phyloP scores from a whole-genome alignment of 495 filamentous ascomycete genomes.

The Pyrenula massariospora region DNA sequence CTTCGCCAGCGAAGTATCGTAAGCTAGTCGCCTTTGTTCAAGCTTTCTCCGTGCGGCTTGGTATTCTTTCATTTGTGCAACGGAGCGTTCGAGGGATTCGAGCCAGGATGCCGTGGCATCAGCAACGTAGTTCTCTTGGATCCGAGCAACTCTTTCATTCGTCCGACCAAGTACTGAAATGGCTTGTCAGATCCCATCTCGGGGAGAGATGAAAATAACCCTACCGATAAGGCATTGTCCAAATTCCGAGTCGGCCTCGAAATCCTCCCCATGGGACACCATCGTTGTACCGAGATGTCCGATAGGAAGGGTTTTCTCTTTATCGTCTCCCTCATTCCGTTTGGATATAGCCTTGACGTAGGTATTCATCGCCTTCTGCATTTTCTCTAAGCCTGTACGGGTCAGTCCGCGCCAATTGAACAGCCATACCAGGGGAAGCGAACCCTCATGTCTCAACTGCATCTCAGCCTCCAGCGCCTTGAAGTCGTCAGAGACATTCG shows the following conservation, averaged over 20 bases:
- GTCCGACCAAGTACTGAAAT: constrained; percentile 62
- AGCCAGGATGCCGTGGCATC: constrained; percentile 83
- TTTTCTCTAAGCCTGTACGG: constrained; percentile 72
- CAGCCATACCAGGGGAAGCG: constrained; percentile 5
- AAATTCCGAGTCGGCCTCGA: constrained; percentile 83
- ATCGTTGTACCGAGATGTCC: constrained; percentile 77
- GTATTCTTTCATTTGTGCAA: constrained; percentile 96
- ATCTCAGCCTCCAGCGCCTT: constrained; percentile 89
- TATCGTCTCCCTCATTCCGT: constrained; percentile 70
- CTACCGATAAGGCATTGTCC: constrained; percentile 75
- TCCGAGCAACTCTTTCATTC: constrained; percentile 77
- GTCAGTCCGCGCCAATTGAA: too few species aligned
- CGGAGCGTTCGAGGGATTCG: constrained; percentile 76
- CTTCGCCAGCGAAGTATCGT: constrained; percentile 82
- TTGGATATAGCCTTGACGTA: constrained; percentile 91
- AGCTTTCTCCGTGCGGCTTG: constrained; percentile 93
- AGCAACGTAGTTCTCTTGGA: constrained; percentile 75
- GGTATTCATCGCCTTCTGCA: constrained; percentile 76
- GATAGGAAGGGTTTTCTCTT: constrained; percentile 73
- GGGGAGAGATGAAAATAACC: constrained; percentile 17
- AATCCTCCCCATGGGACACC: constrained; percentile 88
- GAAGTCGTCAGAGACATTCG: constrained; percentile 82
- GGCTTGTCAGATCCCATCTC: too few species aligned
- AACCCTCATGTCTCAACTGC: constrained; percentile 83
- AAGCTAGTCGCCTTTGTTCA: constrained; percentile 78